These are phyloP conservation scores for Trichoderma atrobrunneum DNA, from an alignment of 2,329 filamentous ascomycete species.

Conservation along the genomic window DNA sequence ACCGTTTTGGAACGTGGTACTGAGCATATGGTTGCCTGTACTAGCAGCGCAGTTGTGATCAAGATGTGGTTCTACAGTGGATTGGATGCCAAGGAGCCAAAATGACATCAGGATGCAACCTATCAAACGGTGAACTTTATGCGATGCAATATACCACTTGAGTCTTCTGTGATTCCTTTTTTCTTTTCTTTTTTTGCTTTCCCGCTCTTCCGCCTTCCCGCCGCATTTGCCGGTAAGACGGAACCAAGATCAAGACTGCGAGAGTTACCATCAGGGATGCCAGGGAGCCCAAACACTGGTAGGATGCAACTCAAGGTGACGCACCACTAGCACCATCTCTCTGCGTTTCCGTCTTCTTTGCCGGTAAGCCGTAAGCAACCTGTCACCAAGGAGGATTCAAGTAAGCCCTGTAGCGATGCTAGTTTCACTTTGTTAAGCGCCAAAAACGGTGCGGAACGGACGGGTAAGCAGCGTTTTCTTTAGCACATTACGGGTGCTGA, in stretches of 20 bases:
- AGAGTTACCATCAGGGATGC: not conserved
- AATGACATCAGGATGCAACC: not conserved
- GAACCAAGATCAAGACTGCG: not conserved
- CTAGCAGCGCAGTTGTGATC: not conserved
- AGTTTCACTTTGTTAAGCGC: not conserved
- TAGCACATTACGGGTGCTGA: not conserved
- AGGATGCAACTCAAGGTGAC: not conserved
- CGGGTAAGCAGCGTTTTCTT: not conserved
- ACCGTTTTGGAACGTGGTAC: not conserved
- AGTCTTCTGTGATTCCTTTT: not conserved
- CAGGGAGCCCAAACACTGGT: not conserved
- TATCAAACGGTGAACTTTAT: not conserved
- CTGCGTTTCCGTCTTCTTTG: not conserved
- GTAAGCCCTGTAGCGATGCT: not conserved
- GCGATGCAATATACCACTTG: not conserved
- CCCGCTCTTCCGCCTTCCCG: not conserved
- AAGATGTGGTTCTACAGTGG: not conserved
- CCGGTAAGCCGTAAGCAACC: conserved; percentile 1
- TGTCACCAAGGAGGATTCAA: not conserved
- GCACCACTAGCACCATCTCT: not conserved
- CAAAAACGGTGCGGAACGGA: conserved; percentile 1
- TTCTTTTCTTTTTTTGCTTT: not conserved
- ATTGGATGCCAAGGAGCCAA: not conserved
- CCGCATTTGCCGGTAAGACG: not conserved
- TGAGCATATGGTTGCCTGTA: not conserved